Evolutionary conservation across 2,329 filamentous ascomycete genomes (phyloP).

Genomic region (Penicillium glabrum): DNA sequence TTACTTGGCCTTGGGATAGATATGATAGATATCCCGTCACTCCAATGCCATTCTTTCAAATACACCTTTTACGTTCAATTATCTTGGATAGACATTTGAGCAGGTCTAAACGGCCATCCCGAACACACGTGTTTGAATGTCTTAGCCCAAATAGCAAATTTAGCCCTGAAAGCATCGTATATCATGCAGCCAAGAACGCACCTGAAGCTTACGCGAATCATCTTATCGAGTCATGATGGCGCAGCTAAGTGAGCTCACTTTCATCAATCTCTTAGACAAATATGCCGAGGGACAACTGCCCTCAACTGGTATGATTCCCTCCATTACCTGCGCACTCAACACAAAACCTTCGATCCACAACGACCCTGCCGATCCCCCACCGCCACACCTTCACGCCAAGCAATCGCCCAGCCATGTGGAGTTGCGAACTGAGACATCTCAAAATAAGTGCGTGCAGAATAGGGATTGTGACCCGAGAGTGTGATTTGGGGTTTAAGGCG

Average conservation of each 20-base stretch:
- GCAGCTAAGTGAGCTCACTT: not conserved
- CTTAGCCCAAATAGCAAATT: not conserved
- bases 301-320: not conserved
- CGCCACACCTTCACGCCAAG: conserved; percentile 14
- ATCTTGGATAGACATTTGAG: too few relatives aligned
- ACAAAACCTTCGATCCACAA: not conserved
- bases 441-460: not conserved
- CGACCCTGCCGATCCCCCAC: conserved; percentile 12
- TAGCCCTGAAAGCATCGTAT: not conserved
- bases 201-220: not conserved
- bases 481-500: conserved; percentile 6
- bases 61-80: too few relatives aligned
- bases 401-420: conserved; percentile 13
- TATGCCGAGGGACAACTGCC: not conserved
- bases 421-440: conserved; percentile 18
- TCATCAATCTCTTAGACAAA: not conserved
- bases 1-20: too few relatives aligned
- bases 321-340: not conserved
- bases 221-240: not conserved
- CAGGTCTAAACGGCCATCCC: not conserved
- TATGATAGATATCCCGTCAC: too few relatives aligned
- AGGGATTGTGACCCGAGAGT: conserved; percentile 1
- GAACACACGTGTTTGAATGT: not conserved
- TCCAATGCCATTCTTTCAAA: too few relatives aligned
- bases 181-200: not conserved